Base-by-base conservation (phyloP, 2,329 filamentous ascomycete genomes). In the Xylariales sp. region DNA sequence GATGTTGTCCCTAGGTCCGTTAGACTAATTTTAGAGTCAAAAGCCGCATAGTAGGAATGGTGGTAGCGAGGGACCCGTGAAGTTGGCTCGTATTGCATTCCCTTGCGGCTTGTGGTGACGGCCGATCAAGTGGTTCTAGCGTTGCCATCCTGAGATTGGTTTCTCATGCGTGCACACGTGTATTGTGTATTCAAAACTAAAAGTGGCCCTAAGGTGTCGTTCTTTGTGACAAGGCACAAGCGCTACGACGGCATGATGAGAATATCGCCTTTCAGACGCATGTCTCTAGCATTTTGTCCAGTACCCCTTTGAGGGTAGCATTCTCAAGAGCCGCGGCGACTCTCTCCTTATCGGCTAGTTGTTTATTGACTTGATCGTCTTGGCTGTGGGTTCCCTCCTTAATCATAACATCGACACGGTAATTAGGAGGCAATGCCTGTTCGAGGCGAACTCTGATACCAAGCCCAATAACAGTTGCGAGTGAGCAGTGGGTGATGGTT, bases 301-400 rank as follows among this genome's bases (percentile, higher is more conserved):
- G 85, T 39, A 97, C 93, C 48, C 90, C 90, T 84, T 93, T 93
- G 68, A 99, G 83, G 0, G 93, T 97, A 64, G 93, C 92, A 78
- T 99, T 99, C 81, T 98, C 96, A 74, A 97, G 83, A 6, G 96
- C 96, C 9, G 96, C 96, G 1, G 95, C 94, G 52, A 99, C 96
- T 69, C 96, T 86, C 83, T 99, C 96, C 84, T 98, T 99, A 82
- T 99, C 96, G 41, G 90, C 93, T 50, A 99, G 83, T 81, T 99
- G 96, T 84, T 97, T 97, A 82, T 97, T 97, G 60, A 97, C 94
- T 79, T 97, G 94, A 70, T 97, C 94, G 53, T 93, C 95, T 69
- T 97, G 97, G 72, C 90, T 93, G 79, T 98, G 96, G n/a, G 94
- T 96, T 69, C 94, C 95, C 81, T 97, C 92, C 80, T 98, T 97